Conservation (phyloP, 2,329 filamentous ascomycete species). For the Alternaria arbusti region DNA sequence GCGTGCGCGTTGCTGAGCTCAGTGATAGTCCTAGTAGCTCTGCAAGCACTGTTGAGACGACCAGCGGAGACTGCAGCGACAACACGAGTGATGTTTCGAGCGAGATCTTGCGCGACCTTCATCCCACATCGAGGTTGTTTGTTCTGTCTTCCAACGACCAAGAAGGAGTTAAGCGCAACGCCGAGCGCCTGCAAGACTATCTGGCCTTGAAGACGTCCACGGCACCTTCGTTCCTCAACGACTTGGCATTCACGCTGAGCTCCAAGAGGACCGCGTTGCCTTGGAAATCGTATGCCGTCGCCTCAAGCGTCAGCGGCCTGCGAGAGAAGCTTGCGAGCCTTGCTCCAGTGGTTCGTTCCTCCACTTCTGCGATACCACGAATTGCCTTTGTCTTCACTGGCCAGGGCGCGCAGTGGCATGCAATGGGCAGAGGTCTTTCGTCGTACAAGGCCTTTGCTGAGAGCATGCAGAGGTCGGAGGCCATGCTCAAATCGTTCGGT, state of each 20-base stretch:
- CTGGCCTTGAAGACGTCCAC: background rate
- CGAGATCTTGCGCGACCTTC: constrained; percentile 3
- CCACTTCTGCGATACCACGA: constrained; percentile 5
- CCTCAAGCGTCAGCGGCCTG: background rate
- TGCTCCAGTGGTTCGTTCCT: constrained; percentile 7
- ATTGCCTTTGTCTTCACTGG: constrained; percentile 41
- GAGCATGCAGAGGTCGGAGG: constrained; percentile 6
- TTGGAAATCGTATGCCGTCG: constrained; percentile 8
- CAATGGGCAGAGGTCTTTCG: constrained; percentile 29
- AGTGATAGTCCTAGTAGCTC: constrained; percentile 3
- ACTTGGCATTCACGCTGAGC: constrained; percentile 7
- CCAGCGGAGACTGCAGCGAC: constrained; percentile 2
- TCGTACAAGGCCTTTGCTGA: background rate
- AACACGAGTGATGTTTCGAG: constrained; percentile 5
- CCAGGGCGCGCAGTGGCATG: constrained; percentile 44
- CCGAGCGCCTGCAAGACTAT: constrained; percentile 5
- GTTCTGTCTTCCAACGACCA: constrained; percentile 10
- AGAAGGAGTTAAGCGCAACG: constrained; percentile 8
- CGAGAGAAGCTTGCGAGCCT: constrained; percentile 1
- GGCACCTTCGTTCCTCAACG: background rate
- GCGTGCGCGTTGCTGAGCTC: background rate
- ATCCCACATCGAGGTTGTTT: background rate
- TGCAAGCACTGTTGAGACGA: background rate
- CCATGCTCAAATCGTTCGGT: constrained; percentile 10
- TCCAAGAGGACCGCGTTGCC: constrained; percentile 2